phyloP scores from a whole-genome alignment of 2,329 filamentous ascomycete genomes.

The Aspergillus floridensis region DNA sequence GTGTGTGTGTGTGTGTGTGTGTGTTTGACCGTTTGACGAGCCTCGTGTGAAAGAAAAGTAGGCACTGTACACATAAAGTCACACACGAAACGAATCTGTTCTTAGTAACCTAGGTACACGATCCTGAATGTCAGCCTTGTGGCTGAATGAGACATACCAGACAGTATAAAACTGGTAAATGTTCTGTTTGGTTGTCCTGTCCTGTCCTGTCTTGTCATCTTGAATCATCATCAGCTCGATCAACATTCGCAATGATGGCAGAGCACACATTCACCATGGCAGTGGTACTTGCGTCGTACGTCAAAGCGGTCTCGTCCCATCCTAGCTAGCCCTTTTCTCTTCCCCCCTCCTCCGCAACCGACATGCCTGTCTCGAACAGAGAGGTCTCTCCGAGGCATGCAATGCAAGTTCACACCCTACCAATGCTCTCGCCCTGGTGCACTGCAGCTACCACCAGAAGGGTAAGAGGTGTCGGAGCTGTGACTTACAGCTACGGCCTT shows the following conservation, averaged over 20 bases:
- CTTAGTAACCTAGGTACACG: neutral
- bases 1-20: neutral
- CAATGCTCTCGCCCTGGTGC: neutral
- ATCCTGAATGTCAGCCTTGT: constrained; percentile 6
- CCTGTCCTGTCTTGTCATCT: neutral
- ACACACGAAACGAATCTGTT: neutral
- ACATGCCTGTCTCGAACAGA: constrained; percentile 2
- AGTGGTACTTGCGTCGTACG: constrained; percentile 4
- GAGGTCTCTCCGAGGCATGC: constrained; percentile 2
- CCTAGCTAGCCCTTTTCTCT: too few species aligned
- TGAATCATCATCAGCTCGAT: neutral
- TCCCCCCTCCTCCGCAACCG: neutral
- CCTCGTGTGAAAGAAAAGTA: neutral
- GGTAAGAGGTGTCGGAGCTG: neutral
- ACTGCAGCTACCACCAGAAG: neutral
- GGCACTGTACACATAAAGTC: neutral
- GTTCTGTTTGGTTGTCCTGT: constrained; percentile 6
- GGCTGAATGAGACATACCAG: neutral
- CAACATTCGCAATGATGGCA: neutral
- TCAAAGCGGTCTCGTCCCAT: neutral
- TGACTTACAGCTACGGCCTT: neutral
- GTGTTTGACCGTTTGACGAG: constrained; percentile 2
- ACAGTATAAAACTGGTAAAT: neutral
- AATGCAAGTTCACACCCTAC: neutral
- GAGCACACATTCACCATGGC: neutral